These are phyloP conservation scores for Alternaria panax DNA, from an alignment of 2,329 filamentous ascomycete species.

Conservation along the genomic window DNA sequence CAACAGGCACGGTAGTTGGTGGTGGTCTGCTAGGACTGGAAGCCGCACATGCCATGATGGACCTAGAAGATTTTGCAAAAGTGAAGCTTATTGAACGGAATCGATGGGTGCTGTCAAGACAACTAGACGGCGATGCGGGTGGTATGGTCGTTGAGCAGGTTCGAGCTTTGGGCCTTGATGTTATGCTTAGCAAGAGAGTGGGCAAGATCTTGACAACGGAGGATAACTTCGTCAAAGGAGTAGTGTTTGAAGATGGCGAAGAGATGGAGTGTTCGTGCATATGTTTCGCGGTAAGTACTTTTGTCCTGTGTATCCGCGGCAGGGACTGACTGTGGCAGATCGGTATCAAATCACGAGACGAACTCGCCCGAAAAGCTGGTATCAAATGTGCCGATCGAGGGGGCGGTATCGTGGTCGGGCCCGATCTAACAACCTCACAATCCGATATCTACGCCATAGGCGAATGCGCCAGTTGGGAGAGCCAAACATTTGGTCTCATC, in stretches of 20 bases:
- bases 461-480: conserved; percentile 89
- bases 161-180: conserved; percentile 76
- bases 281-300: conserved; percentile 73
- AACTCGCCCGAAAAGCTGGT: conserved; percentile 73
- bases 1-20: conserved; percentile 78
- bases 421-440: conserved; percentile 71
- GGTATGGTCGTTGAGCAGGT: conserved; percentile 84
- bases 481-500: conserved; percentile 86
- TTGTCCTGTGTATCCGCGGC: neutral
- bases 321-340: conserved; percentile 59
- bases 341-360: conserved; percentile 81
- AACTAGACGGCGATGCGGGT: conserved; percentile 83
- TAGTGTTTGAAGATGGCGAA: conserved; percentile 83
- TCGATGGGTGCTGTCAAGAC: conserved; percentile 80
- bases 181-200: conserved; percentile 79
- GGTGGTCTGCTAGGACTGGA: conserved; percentile 86
- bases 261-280: conserved; percentile 79
- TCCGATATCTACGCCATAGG: conserved; percentile 84
- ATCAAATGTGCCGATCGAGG: conserved; percentile 76
- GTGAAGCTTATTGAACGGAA: conserved; percentile 85
- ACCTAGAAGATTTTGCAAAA: conserved; percentile 74
- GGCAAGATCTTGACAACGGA: conserved; percentile 73
- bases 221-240: conserved; percentile 72
- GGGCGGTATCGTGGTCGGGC: conserved; percentile 76
- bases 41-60: conserved; percentile 91